Percentiles rank a stretch among this genome's conserved stretches.
phyloP scores from a whole-genome alignment of 768 basidiomycete genomes.

The Lactifluus piperatus region DNA sequence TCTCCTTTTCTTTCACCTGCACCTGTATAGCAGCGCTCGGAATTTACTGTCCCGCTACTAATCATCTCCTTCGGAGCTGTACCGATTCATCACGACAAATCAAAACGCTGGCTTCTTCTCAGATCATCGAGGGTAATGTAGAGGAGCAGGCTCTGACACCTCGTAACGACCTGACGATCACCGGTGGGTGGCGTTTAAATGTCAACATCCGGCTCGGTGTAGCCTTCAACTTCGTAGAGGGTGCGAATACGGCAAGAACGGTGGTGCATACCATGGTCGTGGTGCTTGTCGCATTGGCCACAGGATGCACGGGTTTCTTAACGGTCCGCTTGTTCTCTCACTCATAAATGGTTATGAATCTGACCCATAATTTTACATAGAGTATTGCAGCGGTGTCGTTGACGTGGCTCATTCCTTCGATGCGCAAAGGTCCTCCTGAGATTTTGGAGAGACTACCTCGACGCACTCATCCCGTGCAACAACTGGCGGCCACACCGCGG shows the following conservation, averaged over 20 bases:
- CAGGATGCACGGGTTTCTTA: conserved; percentile 15
- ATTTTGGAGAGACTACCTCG: neutral
- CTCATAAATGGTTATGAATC: too few species aligned
- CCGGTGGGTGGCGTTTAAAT: conserved; percentile 6
- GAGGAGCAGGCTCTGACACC: conserved; percentile 3
- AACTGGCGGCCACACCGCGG: neutral
- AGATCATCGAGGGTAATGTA: neutral
- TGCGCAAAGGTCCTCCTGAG: neutral
- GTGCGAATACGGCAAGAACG: conserved; percentile 1
- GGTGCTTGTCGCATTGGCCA: neutral
- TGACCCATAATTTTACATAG: neutral
- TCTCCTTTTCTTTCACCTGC: conserved; percentile 15
- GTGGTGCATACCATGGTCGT: neutral
- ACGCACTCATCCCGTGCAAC: neutral
- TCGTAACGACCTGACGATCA: neutral
- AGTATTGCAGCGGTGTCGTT: conserved; percentile 8
- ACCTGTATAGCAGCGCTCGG: conserved; percentile 13
- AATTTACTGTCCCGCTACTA: conserved; percentile 8
- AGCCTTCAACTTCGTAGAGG: conserved; percentile 3
- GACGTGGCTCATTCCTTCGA: conserved; percentile 14
- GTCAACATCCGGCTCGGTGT: conserved; percentile 15
- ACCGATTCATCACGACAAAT: neutral
- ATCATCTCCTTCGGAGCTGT: neutral
- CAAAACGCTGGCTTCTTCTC: conserved; percentile 8
- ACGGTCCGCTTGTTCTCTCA: conserved; percentile 2